These are phyloP conservation scores for Myotisia sp. DNA, from an alignment of 2,329 filamentous ascomycete genomes.

Conservation along the genomic window DNA sequence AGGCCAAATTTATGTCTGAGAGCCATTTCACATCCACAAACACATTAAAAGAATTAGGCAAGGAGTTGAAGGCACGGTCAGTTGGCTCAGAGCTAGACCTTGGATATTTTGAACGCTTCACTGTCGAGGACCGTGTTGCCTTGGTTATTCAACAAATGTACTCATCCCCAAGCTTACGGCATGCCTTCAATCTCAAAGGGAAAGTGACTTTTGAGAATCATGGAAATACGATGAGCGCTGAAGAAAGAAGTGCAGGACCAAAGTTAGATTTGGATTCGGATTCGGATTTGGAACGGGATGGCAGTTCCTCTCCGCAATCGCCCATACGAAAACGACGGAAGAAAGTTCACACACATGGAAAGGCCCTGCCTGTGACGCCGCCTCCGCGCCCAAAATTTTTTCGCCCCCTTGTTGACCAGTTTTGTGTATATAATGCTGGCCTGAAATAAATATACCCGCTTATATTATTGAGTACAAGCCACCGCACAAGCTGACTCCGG, in stretches of 20 bases:
- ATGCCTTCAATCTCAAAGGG: constrained; percentile 8
- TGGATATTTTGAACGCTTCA: constrained; percentile 6
- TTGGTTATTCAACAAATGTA: constrained; percentile 6
- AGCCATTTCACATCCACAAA: constrained; percentile 8
- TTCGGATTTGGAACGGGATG: background rate
- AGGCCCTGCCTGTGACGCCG: constrained; percentile 3
- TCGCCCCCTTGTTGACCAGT: constrained; percentile 20
- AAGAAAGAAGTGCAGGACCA: background rate
- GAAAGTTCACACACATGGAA: background rate
- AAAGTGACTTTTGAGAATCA: constrained; percentile 12
- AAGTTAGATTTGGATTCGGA: constrained; percentile 1
- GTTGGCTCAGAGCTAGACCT: constrained; percentile 12
- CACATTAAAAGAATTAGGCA: constrained; percentile 5
- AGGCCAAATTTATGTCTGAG: constrained; percentile 7
- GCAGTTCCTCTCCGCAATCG: background rate
- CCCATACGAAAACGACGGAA: constrained; percentile 4
- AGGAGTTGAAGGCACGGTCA: background rate
- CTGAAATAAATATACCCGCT: constrained; percentile 13
- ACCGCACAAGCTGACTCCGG: constrained; percentile 33
- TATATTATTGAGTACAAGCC: constrained; percentile 34
- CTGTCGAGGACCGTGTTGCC: constrained; percentile 7
- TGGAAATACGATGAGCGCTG: constrained; percentile 8
- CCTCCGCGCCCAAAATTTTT: constrained; percentile 4
- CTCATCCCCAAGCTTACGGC: constrained; percentile 4
- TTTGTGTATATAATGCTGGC: constrained; percentile 22